phyloP scores from a whole-genome alignment of 306 rosid species.

The Dryas octopetala region DNA sequence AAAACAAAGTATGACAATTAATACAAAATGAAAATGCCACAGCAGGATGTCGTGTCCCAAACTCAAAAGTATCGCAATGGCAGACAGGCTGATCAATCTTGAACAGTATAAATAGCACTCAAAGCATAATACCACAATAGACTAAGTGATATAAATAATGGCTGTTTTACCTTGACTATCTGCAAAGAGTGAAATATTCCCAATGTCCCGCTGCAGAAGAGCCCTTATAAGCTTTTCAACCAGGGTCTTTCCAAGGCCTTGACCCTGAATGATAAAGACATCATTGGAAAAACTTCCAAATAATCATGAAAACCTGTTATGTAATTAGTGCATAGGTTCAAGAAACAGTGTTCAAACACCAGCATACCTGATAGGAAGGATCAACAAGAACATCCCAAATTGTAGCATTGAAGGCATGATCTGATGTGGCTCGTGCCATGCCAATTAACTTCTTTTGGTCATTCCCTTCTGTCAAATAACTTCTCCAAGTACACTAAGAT shows the following conservation, averaged over 20 bases:
- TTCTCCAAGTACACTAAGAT: slow-evolving; percentile 96
- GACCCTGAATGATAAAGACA: slow-evolving; percentile 60
- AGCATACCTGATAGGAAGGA: slow-evolving; percentile 80
- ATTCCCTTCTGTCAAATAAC: slow-evolving; percentile 94
- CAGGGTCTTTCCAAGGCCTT: slow-evolving; percentile 94
- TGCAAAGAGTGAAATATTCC: slow-evolving; percentile 89
- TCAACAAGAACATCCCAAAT: slow-evolving; percentile 99
- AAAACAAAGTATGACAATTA: slow-evolving; percentile 17
- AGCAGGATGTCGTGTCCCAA: background rate
- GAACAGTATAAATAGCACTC: background rate
- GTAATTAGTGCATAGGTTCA: slow-evolving; percentile 11
- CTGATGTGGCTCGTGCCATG: slow-evolving; percentile 98
- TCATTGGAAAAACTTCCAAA: slow-evolving; percentile 25
- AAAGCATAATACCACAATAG: background rate
- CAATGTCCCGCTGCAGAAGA: slow-evolving; percentile 88
- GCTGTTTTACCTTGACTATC: slow-evolving; percentile 75
- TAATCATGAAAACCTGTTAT: background rate
- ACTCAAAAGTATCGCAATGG: background rate
- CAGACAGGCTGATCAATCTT: slow-evolving; percentile 17
- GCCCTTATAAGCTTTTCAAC: slow-evolving; percentile 83
- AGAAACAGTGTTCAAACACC: slow-evolving; percentile 2
- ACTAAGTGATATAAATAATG: slow-evolving; percentile 3
- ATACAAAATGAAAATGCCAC: background rate
- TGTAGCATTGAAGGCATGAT: slow-evolving; percentile 98
- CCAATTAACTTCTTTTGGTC: slow-evolving; percentile 80